These are phyloP conservation scores for Macaranga tanarius DNA, from an alignment of 441 rosid species.

Conservation along the genomic window DNA sequence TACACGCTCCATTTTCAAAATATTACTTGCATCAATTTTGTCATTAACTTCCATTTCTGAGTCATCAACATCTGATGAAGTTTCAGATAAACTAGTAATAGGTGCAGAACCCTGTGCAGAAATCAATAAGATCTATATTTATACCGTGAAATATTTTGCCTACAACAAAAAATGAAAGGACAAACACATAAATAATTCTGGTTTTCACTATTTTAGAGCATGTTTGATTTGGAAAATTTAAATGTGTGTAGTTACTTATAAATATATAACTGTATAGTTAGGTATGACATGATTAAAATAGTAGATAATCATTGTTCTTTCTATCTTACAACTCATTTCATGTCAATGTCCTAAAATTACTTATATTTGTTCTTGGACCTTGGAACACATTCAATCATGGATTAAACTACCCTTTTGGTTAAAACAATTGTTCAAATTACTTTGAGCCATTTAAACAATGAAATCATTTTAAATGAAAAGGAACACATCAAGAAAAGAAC, in stretches of 20 bases:
- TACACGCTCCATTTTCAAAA: slow-evolving; percentile 56
- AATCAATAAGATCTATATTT: slow-evolving; percentile 13
- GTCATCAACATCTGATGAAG: slow-evolving; percentile 81
- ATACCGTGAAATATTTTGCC: slow-evolving; percentile 5
- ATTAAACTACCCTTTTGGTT: background rate
- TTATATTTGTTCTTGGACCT: background rate
- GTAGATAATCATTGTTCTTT: background rate
- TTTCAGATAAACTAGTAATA: slow-evolving; percentile 77
- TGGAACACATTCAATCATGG: background rate
- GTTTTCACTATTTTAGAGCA: background rate
- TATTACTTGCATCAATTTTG: slow-evolving; percentile 37
- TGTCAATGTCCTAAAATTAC: background rate
- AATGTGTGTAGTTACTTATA: background rate
- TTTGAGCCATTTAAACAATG: background rate
- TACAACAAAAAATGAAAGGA: background rate
- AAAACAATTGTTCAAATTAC: background rate
- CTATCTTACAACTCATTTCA: background rate
- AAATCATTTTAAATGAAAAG: background rate
- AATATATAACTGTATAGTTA: background rate
- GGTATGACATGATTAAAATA: background rate
- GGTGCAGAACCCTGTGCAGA: slow-evolving; percentile 78
- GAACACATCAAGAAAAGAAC: background rate
- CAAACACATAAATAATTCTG: background rate
- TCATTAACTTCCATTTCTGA: slow-evolving; percentile 60
- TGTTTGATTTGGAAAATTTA: background rate